Conservation (phyloP, 176 grass and related monocot species). For the Sorghum bicolor region DNA sequence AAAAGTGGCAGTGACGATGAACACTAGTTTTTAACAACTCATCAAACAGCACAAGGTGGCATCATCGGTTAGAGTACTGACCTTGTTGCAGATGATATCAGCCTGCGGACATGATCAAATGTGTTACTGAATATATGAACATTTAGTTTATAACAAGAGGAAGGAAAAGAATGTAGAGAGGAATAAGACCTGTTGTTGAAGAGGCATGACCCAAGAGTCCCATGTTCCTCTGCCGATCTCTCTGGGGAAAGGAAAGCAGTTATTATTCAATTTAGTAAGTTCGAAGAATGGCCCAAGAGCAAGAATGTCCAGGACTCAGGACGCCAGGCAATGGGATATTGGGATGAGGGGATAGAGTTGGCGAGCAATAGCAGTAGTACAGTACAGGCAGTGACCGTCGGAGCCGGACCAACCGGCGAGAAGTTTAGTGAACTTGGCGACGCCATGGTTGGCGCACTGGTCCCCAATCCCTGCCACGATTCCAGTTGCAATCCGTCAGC, state of each 20-base stretch:
- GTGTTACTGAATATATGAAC: neutral
- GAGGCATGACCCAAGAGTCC: constrained; percentile 92
- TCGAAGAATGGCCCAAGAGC: neutral
- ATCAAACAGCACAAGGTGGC: neutral
- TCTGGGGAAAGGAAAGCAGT: constrained; percentile 28
- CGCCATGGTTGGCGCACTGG: constrained; percentile 66
- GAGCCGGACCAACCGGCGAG: constrained; percentile 70
- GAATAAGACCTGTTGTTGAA: constrained; percentile 62
- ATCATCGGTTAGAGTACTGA: neutral
- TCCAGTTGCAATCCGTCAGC: neutral
- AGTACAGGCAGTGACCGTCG: constrained; percentile 78
- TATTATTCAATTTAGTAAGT: neutral
- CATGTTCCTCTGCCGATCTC: constrained; percentile 70
- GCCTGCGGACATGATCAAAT: constrained; percentile 48
- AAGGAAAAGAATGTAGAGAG: neutral
- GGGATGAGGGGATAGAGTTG: neutral
- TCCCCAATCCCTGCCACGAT: constrained; percentile 55
- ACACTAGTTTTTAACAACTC: neutral
- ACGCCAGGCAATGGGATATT: neutral
- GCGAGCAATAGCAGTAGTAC: neutral
- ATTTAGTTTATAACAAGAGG: neutral
- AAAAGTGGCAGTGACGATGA: neutral
- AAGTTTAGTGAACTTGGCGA: constrained; percentile 51
- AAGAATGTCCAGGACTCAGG: too few species aligned
- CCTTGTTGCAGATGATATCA: constrained; percentile 77